Evolutionary conservation across 192 early-diverging fungal genomes (phyloP), one percentile per base, ranked within the genome.

Genomic region (Mortierella antarctica): DNA sequence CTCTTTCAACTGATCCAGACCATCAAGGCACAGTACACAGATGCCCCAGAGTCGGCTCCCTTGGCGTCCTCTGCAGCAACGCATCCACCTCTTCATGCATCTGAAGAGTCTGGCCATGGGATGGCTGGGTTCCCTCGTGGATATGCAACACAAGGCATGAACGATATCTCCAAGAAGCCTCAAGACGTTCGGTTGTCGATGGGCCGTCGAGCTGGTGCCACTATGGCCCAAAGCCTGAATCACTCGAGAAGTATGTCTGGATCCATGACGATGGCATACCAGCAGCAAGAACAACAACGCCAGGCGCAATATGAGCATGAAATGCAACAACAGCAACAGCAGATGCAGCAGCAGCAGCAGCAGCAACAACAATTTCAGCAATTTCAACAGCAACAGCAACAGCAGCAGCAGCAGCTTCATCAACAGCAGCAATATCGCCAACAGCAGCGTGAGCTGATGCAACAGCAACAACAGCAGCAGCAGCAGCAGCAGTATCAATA

Each of bases 1-100:
- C 67, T 89, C 41, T 90, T 90, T 62, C 86, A 86, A 55, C 67
- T 86, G 62, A 73, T 77, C 56, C 82, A 83, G 62, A 62, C 59
- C 40, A 73, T 83, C 69, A 83, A 78, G 52, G 54, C 72, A 23
- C 69, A 83, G 45, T 81, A 81, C 52, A 51, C 52, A 23, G 62
- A 74, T 12, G 57, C 63, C 49, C 71, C 71, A 62, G 80, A 82
- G 20, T 31, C 31, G 31, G 31, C 31, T 31, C 31, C 31, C 31
- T 31, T 31, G 31, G 52, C 67, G 7, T 57, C 69, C 40, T 48
- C 61, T 5, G 53, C 60, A 54, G 49, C 48, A 20, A 46, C 59
- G 39, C 31, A 46, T 8, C 52, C 55, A 48, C 55, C 45, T 5
- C 45, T 21, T 6, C 53, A 56, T 17, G 17, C 50, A 18, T 55